A percentile compares a stretch with the other conserved stretches of the same genome.
These are phyloP conservation scores for Colletotrichum shisoi DNA, from an alignment of 2,329 filamentous ascomycete species.

Conservation along the genomic window DNA sequence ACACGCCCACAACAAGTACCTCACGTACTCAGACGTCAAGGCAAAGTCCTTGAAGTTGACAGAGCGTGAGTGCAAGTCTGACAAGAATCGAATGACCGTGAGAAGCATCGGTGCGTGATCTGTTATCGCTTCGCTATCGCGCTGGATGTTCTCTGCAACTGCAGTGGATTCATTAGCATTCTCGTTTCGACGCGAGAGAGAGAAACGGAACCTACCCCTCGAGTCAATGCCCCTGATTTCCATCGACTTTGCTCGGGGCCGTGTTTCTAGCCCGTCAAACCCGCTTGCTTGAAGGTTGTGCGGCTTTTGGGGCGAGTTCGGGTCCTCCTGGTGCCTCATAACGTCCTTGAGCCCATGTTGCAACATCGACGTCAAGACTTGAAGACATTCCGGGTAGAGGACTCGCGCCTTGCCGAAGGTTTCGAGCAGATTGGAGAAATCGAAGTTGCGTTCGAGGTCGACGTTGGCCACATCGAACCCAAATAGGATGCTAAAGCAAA, in stretches of 20 bases:
- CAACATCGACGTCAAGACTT: constrained; percentile 85
- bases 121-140: constrained; percentile 57
- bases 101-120: constrained; percentile 72
- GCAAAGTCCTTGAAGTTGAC: constrained; percentile 83
- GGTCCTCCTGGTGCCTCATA: constrained; percentile 67
- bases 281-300: constrained; percentile 36
- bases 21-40: constrained; percentile 78
- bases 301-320: constrained; percentile 58
- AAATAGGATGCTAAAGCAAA: constrained; percentile 88
- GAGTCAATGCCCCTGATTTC: constrained; percentile 67
- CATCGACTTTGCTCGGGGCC: constrained; percentile 68
- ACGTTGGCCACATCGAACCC: constrained; percentile 79
- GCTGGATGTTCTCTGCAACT: constrained; percentile 51
- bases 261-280: constrained; percentile 45
- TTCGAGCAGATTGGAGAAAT: constrained; percentile 76
- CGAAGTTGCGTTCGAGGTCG: constrained; percentile 76
- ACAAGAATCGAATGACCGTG: constrained; percentile 79
- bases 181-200: too few species aligned
- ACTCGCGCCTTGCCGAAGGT: constrained; percentile 75
- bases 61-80: constrained; percentile 80
- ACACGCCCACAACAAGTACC: constrained; percentile 78
- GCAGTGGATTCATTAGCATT: constrained; percentile 33
- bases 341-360: constrained; percentile 81
- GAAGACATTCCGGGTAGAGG: constrained; percentile 77
- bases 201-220: constrained; percentile 54